These are phyloP conservation scores for Ceratobasidium sp. DNA, from an alignment of 1,284 basidiomycete species.

Conservation along the genomic window DNA sequence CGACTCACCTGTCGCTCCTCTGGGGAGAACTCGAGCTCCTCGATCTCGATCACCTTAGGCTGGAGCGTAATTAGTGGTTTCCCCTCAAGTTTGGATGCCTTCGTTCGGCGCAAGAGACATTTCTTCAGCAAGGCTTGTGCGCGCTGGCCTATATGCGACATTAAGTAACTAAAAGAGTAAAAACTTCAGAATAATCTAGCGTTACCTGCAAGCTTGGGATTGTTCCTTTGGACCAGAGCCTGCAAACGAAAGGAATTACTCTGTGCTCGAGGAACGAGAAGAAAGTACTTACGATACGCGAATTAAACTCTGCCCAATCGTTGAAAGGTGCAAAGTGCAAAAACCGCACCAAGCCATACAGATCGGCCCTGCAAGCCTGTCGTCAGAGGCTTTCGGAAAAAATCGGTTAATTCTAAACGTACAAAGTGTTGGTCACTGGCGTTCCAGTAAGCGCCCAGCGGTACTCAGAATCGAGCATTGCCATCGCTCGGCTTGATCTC, in stretches of 20 bases:
- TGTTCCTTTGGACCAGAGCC: slow-evolving; percentile 67
- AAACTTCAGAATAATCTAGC: background rate
- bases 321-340: slow-evolving; percentile 72
- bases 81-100: slow-evolving; percentile 70
- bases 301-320: slow-evolving; percentile 74
- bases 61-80: slow-evolving; percentile 72
- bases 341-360: slow-evolving; percentile 73
- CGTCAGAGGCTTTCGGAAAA: background rate
- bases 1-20: slow-evolving; percentile 73
- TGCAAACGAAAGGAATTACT: background rate
- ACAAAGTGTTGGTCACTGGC: slow-evolving; percentile 78
- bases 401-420: slow-evolving; percentile 47
- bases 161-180: background rate
- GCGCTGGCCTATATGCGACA: slow-evolving; percentile 57
- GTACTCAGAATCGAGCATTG: slow-evolving; percentile 71
- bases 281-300: slow-evolving; percentile 63
- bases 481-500: slow-evolving; percentile 69
- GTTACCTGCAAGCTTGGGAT: slow-evolving; percentile 71
- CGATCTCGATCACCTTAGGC: slow-evolving; percentile 71
- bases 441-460: slow-evolving; percentile 82
- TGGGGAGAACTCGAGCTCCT: slow-evolving; percentile 68
- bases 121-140: slow-evolving; percentile 74
- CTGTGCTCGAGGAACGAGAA: background rate
- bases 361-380: slow-evolving; percentile 66
- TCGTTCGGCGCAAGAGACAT: slow-evolving; percentile 72